A percentile compares a stretch with the other conserved stretches of the same genome.
Conservation (phyloP, 345 rosid genomes). For the Gossypium anomalum region DNA sequence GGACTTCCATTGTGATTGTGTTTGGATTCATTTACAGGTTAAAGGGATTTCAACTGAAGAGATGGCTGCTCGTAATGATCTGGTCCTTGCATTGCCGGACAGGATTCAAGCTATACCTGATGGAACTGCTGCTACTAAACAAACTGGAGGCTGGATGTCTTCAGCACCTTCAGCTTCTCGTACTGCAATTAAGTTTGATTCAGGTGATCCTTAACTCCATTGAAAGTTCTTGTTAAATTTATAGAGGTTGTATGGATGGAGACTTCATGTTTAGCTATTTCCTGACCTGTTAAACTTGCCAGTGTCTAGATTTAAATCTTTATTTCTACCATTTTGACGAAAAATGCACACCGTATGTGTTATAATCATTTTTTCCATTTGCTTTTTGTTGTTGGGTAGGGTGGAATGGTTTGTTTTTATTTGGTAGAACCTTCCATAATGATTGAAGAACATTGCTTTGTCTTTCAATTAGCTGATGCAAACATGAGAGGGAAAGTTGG, state of each 20-base stretch:
- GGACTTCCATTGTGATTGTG: neutral
- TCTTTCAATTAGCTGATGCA: neutral
- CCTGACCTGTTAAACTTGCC: neutral
- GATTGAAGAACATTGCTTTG: neutral
- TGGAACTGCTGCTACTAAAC: constrained; percentile 84
- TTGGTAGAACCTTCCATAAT: neutral
- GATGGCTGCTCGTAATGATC: constrained; percentile 78
- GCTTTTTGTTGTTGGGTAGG: neutral
- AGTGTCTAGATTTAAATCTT: neutral
- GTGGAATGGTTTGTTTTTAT: neutral
- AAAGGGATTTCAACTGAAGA: constrained; percentile 93
- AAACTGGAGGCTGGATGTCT: constrained; percentile 63
- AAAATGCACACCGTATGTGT: neutral
- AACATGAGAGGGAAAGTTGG: neutral
- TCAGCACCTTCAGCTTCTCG: constrained; percentile 72
- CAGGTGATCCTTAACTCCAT: constrained; percentile 43
- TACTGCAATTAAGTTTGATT: constrained; percentile 86
- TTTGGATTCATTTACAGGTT: constrained; percentile 45
- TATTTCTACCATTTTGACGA: neutral
- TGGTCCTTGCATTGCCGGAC: constrained; percentile 84
- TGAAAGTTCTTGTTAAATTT: constrained; percentile 14
- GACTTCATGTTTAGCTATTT: neutral
- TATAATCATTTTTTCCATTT: neutral
- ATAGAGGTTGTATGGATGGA: neutral
- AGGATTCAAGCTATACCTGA: constrained; percentile 95